phyloP scores from a whole-genome alignment of 192 early-diverging fungal species.

The Podila verticillata region DNA sequence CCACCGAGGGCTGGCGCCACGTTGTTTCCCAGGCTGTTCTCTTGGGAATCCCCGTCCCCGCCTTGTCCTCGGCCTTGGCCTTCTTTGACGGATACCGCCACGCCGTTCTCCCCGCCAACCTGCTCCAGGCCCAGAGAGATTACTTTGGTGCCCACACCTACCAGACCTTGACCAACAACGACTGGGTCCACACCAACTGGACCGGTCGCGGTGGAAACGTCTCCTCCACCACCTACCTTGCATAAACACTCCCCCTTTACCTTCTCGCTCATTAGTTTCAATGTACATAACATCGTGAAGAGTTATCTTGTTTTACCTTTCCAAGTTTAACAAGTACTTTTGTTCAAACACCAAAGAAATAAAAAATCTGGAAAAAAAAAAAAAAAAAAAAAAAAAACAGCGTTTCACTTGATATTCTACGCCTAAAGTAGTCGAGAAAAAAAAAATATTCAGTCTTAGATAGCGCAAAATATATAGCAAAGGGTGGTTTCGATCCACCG shows the following conservation, averaged over 20 bases:
- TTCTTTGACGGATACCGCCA: slow-evolving; percentile 99
- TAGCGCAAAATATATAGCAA: slow-evolving; percentile 54
- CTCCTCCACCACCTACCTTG: slow-evolving; percentile 64
- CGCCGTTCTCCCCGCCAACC: slow-evolving; percentile 90
- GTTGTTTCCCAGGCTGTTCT: slow-evolving; percentile 84
- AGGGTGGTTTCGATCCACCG: slow-evolving; percentile 82
- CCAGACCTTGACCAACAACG: slow-evolving; percentile 81
- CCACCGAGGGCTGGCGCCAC: slow-evolving; percentile 88
- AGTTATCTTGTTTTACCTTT: neutral
- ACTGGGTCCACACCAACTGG: slow-evolving; percentile 97
- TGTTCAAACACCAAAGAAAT: slow-evolving; percentile 5
- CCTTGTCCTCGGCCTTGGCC: slow-evolving; percentile 88
- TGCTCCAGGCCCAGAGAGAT: slow-evolving; percentile 97
- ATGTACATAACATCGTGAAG: neutral
- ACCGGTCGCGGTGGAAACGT: slow-evolving; percentile 90
- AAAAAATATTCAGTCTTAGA: no score
- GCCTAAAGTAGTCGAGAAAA: no score
- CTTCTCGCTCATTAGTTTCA: neutral
- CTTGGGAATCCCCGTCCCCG: slow-evolving; percentile 91
- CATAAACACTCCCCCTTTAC: slow-evolving; percentile 38
- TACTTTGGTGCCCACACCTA: slow-evolving; percentile 99
- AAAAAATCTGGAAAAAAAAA: neutral
- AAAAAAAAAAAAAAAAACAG: neutral
- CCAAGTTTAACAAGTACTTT: neutral
- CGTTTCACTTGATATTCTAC: no score